Base-by-base conservation (phyloP, 1,284 basidiomycete species). In the Taiwanofungus camphoratus region DNA sequence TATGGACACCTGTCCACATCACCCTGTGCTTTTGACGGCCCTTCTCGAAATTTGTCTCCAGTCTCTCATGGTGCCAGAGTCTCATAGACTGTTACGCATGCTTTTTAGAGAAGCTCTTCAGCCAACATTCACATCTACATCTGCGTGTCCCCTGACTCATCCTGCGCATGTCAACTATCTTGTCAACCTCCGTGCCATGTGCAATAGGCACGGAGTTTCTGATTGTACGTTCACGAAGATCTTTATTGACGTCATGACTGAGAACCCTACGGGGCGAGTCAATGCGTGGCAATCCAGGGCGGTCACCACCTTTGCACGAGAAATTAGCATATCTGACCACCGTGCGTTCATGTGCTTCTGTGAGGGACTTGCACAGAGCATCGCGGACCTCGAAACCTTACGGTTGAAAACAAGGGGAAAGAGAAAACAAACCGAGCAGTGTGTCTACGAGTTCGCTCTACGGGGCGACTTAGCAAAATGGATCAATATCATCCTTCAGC, bases 31-130 rank as follows among this genome's bases (percentile, higher is more conserved):
- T 11, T 53, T 77, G 21, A 63, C 54, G 15, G 57, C 65, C 30
- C 63, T 82, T 1, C 65, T 82, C 0, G 72, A 77, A 24, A 58
- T 73, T 9, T 65, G 68, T 35, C 54, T 77, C 6, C 53, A 62
- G 13, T 65, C 69, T 42, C 51, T 58, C 30, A 61, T 79, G 8
- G 41, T 57, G 5, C 52, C 62, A 9, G 70, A 79, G 53, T 69
- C 75, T n/a, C 56, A 59, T 8, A 57, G 49, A 12, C 57, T 79
- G 21, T 65, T 79, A 26, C 56, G 54, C 39, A 40, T 44, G 3
- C 51, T 70, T 9, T 60, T 76, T 21, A 45, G 58, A n/a, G 52
- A 63, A 29, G 57, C 67, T 3, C 58, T 71, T 49, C 15, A 41
- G 33, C 46, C 50, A 2, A 9, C 38, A 43, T 57, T 30, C 51